phyloP scores from a whole-genome alignment of 306 rosid genomes.

The Prunus mira region DNA sequence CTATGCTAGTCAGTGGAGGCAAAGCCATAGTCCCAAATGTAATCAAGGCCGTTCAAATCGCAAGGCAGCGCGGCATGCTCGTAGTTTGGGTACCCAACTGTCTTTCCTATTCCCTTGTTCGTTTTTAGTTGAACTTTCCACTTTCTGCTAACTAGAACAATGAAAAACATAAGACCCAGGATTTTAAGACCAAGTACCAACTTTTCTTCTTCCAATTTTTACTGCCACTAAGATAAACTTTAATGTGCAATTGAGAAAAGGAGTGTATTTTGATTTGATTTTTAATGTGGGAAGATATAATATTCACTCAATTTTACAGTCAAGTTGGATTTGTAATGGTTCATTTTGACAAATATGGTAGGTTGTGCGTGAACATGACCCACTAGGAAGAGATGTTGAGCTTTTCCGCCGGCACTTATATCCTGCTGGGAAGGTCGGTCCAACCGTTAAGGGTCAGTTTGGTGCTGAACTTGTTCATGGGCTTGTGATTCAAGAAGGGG shows the following conservation, averaged over 20 bases:
- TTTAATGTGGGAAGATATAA: not conserved
- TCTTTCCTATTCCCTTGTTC: not conserved
- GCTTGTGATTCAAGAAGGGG: conserved; percentile 71
- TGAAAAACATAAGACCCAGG: not conserved
- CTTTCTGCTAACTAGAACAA: not conserved
- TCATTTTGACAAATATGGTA: conserved; percentile 7
- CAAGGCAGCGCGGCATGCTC: conserved; percentile 65
- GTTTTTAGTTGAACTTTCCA: not conserved
- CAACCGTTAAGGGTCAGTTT: conserved; percentile 49
- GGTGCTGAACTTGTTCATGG: conserved; percentile 87
- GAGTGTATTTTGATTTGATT: not conserved
- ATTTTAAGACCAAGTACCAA: not conserved
- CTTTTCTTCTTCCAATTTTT: not conserved
- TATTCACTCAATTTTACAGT: not conserved
- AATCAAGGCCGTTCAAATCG: conserved; percentile 54
- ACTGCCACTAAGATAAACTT: not conserved
- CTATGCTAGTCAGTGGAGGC: conserved; percentile 56
- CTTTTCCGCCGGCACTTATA: conserved; percentile 75
- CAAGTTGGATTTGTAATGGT: not conserved
- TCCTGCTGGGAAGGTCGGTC: conserved; percentile 44
- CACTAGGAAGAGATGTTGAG: conserved; percentile 85
- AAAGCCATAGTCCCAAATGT: conserved; percentile 69
- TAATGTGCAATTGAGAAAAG: not conserved
- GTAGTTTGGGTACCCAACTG: conserved; percentile 62
- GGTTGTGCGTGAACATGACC: conserved; percentile 91